Evolutionary conservation across 495 filamentous ascomycete genomes (phyloP).

Genomic region (Viridothelium virens): DNA sequence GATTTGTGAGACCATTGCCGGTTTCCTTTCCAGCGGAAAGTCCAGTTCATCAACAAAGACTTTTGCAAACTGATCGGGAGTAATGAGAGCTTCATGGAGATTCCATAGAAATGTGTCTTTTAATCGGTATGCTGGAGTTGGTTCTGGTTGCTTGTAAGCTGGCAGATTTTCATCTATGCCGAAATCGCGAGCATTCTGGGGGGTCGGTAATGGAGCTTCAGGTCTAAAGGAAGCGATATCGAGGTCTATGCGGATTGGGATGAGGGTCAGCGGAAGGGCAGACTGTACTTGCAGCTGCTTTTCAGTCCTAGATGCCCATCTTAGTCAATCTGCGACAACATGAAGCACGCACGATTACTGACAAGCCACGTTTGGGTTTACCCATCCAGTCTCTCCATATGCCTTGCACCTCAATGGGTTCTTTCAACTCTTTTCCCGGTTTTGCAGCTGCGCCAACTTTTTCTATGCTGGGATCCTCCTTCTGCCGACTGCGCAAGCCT

Average conservation of each 20-base stretch:
- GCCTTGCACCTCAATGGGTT: slow-evolving; percentile 76
- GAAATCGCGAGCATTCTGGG: slow-evolving; percentile 53
- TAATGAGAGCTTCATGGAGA: slow-evolving; percentile 86
- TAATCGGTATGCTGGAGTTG: slow-evolving; percentile 71
- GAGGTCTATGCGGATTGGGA: slow-evolving; percentile 93
- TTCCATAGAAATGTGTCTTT: slow-evolving; percentile 98
- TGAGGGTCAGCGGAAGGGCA: slow-evolving; percentile 75
- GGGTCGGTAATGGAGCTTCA: slow-evolving; percentile 59
- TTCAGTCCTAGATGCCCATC: slow-evolving; percentile 43
- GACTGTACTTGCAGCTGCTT: slow-evolving; percentile 76
- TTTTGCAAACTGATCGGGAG: slow-evolving; percentile 88
- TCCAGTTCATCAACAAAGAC: slow-evolving; percentile 91
- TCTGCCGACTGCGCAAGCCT: slow-evolving; percentile 59
- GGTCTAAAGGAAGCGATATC: slow-evolving; percentile 78
- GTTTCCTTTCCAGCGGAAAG: slow-evolving; percentile 59
- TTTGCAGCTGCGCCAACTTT: slow-evolving; percentile 59
- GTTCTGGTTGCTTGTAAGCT: slow-evolving; percentile 68
- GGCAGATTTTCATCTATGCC: slow-evolving; percentile 57
- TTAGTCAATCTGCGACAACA: background rate
- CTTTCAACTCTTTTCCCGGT: slow-evolving; percentile 72
- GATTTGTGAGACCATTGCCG: slow-evolving; percentile 63
- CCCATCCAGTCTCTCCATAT: slow-evolving; percentile 94
- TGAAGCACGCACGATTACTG: slow-evolving; percentile 27
- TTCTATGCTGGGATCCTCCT: slow-evolving; percentile 54
- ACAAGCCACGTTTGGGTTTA: slow-evolving; percentile 52